Percentiles rank a stretch among this genome's conserved stretches.
phyloP scores from a whole-genome alignment of 2,329 filamentous ascomycete species.

The Dissoconium aciculare region DNA sequence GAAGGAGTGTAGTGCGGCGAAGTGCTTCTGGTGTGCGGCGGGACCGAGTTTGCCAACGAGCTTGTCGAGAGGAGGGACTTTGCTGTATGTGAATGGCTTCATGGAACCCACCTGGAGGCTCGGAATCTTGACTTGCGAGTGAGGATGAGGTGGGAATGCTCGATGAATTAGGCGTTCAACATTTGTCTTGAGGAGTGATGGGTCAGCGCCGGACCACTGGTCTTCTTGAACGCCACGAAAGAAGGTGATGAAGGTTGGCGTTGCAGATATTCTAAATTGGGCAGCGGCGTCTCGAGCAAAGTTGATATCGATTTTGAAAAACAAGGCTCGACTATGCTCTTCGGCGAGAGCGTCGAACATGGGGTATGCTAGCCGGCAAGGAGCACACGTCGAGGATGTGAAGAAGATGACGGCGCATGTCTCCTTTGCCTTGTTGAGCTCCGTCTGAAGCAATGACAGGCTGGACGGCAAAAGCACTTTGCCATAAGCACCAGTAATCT shows the following conservation, averaged over 20 bases:
- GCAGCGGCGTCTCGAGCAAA: conserved; percentile 44
- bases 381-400: conserved; percentile 72
- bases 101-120: conserved; percentile 49
- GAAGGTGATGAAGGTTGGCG: conserved; percentile 82
- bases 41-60: conserved; percentile 62
- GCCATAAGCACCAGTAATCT: conserved; percentile 18
- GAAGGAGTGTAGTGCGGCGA: conserved; percentile 55
- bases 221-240: conserved; percentile 60
- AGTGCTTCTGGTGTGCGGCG: conserved; percentile 41
- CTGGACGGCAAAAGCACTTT: conserved; percentile 48
- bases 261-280: conserved; percentile 55
- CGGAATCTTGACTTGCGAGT: conserved; percentile 55
- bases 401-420: conserved; percentile 80
- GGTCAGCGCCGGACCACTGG: conserved; percentile 67
- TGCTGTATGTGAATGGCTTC: conserved; percentile 59
- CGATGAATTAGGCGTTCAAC: conserved; percentile 60
- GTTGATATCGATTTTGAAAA: conserved; percentile 74
- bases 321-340: conserved; percentile 50
- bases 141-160: conserved; percentile 61
- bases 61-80: conserved; percentile 70
- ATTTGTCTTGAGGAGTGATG: conserved; percentile 51
- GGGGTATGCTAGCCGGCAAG: conserved; percentile 73
- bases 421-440: too few species aligned
- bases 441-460: conserved; percentile 43
- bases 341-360: conserved; percentile 65